Percentiles rank a stretch among this genome's conserved stretches.
Evolutionary conservation across 2,329 filamentous ascomycete genomes (phyloP).

Genomic region (Fusarium sp.): DNA sequence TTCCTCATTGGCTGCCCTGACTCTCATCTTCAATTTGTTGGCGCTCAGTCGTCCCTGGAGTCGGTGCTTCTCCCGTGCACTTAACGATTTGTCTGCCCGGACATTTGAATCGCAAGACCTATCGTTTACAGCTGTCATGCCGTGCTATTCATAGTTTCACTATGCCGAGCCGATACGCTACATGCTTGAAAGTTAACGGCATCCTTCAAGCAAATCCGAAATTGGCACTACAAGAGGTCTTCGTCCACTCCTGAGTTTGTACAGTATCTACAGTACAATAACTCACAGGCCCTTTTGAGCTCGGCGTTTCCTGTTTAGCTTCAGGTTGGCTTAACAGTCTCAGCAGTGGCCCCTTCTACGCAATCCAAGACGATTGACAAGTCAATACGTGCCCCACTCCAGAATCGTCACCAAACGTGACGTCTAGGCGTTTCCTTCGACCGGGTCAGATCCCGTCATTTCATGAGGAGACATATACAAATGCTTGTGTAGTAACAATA

Average conservation of each 20-base stretch:
- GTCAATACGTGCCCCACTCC: conserved; percentile 23
- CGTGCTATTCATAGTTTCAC: conserved; percentile 24
- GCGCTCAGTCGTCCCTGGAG: not conserved
- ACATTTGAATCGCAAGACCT: conserved; percentile 4
- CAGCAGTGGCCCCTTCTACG: conserved; percentile 15
- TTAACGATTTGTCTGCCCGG: conserved; percentile 2
- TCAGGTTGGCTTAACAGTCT: conserved; percentile 21
- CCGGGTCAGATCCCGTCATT: not conserved
- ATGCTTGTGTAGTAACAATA: not conserved
- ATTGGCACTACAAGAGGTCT: conserved; percentile 1
- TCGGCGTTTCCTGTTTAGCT: conserved; percentile 33
- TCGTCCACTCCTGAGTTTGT: not conserved
- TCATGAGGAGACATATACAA: not conserved
- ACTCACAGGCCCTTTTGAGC: conserved; percentile 10
- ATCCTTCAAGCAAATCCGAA: conserved; percentile 10
- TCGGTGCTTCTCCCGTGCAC: conserved; percentile 1
- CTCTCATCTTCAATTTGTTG: conserved; percentile 12
- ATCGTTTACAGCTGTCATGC: conserved; percentile 13
- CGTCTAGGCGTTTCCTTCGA: not conserved
- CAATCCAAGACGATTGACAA: conserved; percentile 20
- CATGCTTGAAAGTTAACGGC: not conserved
- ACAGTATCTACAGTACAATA: not conserved
- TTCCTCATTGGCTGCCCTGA: conserved; percentile 21
- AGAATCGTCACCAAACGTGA: conserved; percentile 32
- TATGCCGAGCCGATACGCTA: conserved; percentile 14